phyloP scores from a whole-genome alignment of 2,329 filamentous ascomycete genomes.

The Seiridium cupressi region DNA sequence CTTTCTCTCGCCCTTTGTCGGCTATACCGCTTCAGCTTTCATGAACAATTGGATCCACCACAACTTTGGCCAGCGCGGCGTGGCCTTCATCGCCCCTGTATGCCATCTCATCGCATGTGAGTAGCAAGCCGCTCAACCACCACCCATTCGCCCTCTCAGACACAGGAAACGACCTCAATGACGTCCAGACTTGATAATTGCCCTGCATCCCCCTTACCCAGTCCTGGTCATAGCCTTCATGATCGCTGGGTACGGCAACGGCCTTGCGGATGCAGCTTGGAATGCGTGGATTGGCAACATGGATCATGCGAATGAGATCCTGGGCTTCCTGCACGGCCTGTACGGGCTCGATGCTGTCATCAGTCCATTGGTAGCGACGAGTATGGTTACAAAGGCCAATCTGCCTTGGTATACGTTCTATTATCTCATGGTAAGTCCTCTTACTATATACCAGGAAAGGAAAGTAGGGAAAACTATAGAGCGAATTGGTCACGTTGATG shows the following conservation, averaged over 20 bases:
- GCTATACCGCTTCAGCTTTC: constrained; percentile 44
- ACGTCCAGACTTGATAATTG: constrained; percentile 49
- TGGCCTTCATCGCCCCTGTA: constrained; percentile 57
- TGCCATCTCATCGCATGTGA: constrained; percentile 60
- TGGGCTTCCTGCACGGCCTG: constrained; percentile 66
- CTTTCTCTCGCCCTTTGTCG: constrained; percentile 45
- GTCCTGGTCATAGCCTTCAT: constrained; percentile 64
- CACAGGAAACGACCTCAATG: background rate
- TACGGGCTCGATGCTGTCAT: constrained; percentile 69
- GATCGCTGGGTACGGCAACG: constrained; percentile 69
- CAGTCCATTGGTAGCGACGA: constrained; percentile 68
- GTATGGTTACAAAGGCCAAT: constrained; percentile 61
- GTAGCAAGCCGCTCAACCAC: background rate
- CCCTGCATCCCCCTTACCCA: constrained; percentile 66
- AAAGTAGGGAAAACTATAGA: background rate
- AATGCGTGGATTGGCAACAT: constrained; percentile 63
- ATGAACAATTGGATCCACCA: constrained; percentile 41
- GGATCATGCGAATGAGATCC: constrained; percentile 65
- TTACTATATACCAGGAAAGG: background rate
- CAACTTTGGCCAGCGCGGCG: constrained; percentile 60
- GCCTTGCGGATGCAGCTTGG: constrained; percentile 57
- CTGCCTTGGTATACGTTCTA: constrained; percentile 72
- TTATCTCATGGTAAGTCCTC: constrained; percentile 63
- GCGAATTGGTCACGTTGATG: background rate
- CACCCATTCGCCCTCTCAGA: too few species aligned